These are phyloP conservation scores for Ampelomyces quisqualis DNA, from an alignment of 2,329 filamentous ascomycete genomes.

Conservation along the genomic window DNA sequence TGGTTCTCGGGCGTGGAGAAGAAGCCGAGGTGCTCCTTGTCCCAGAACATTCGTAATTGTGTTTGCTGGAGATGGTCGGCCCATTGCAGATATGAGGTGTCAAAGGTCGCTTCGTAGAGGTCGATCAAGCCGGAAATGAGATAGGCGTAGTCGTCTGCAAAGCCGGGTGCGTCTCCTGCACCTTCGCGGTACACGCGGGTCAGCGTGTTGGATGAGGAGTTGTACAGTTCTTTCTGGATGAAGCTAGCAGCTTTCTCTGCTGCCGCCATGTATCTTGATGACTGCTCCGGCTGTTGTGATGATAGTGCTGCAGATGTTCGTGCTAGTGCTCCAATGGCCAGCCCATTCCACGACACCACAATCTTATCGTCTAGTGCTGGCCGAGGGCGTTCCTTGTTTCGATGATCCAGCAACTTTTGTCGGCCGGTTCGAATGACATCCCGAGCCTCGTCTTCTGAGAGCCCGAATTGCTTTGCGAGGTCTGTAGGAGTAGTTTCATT, in stretches of 20 bases:
- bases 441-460: constrained; percentile 68
- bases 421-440: constrained; percentile 67
- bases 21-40: constrained; percentile 63
- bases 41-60: constrained; percentile 79
- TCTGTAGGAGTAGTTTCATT: constrained; percentile 62
- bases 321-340: constrained; percentile 81
- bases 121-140: constrained; percentile 79
- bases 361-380: constrained; percentile 87
- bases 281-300: constrained; percentile 58
- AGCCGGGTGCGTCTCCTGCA: constrained; percentile 66
- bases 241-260: constrained; percentile 71
- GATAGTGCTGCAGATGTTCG: constrained; percentile 70
- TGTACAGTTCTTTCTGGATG: constrained; percentile 72
- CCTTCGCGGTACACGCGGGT: constrained; percentile 73
- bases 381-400: constrained; percentile 71
- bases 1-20: constrained; percentile 67
- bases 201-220: constrained; percentile 61
- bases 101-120: constrained; percentile 79
- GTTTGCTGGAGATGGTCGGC: constrained; percentile 77
- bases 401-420: constrained; percentile 67
- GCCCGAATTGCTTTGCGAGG: constrained; percentile 72
- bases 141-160: constrained; percentile 95
- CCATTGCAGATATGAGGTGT: constrained; percentile 74
- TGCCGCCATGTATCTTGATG: constrained; percentile 61
- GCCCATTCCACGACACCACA: constrained; percentile 82